phyloP scores from a whole-genome alignment of 208 protist genomes.

The Leishmania tarentolae region DNA sequence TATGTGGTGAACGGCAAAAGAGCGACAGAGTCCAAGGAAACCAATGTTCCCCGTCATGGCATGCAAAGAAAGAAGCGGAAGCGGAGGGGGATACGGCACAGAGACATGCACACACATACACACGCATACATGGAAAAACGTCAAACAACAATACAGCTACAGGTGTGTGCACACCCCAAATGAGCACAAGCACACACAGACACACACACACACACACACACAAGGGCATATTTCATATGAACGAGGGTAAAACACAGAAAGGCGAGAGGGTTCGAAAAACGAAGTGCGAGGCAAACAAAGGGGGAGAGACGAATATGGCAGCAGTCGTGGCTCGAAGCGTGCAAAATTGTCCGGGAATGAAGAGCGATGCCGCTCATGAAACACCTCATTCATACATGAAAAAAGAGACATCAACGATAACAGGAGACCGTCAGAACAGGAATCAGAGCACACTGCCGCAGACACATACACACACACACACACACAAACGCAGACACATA shows the following conservation, averaged over 20 bases:
- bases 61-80: background rate
- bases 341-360: slow-evolving; percentile 12
- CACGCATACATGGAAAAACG: background rate
- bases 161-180: background rate
- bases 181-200: background rate
- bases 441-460: background rate
- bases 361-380: too few relatives aligned
- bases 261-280: background rate
- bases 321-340: background rate
- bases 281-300: background rate
- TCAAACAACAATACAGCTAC: background rate
- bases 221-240: background rate
- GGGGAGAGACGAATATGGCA: background rate
- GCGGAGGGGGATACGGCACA: background rate
- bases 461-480: too few relatives aligned
- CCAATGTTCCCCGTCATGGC: background rate
- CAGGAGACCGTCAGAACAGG: slow-evolving; percentile 9
- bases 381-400: background rate
- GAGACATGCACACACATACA: background rate
- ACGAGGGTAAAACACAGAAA: background rate
- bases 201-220: slow-evolving; percentile 3
- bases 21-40: background rate
- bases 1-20: background rate
- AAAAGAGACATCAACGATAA: background rate
- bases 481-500: background rate